A percentile compares a stretch with the other conserved stretches of the same genome.
Conservation (phyloP, 805 yeast genomes). For the Hanseniaspora lindneri region DNA sequence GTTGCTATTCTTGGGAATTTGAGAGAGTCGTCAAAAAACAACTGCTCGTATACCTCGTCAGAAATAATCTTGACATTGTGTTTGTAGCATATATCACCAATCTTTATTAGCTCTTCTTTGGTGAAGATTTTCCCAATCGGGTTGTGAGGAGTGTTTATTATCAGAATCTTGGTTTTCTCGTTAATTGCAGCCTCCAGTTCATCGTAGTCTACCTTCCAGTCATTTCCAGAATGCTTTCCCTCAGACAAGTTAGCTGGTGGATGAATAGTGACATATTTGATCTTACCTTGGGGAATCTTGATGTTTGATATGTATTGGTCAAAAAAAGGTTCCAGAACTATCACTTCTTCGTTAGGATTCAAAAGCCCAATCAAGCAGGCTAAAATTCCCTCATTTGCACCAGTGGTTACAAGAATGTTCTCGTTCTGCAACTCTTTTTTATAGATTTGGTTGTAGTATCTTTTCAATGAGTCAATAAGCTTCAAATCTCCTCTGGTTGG, state of each 20-base stretch:
- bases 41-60: slow-evolving; percentile 92
- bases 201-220: slow-evolving; percentile 76
- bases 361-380: slow-evolving; percentile 75
- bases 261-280: slow-evolving; percentile 71
- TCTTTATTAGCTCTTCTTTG: slow-evolving; percentile 54
- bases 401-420: slow-evolving; percentile 69
- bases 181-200: slow-evolving; percentile 63
- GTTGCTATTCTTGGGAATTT: slow-evolving; percentile 75
- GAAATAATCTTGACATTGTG: slow-evolving; percentile 72
- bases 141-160: slow-evolving; percentile 89
- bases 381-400: slow-evolving; percentile 93
- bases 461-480: slow-evolving; percentile 56
- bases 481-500: slow-evolving; percentile 79
- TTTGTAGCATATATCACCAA: slow-evolving; percentile 76
- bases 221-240: slow-evolving; percentile 61
- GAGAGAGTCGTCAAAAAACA: slow-evolving; percentile 46
- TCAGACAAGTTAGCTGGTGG: slow-evolving; percentile 64
- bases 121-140: slow-evolving; percentile 89
- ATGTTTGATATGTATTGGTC: slow-evolving; percentile 94
- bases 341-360: slow-evolving; percentile 82
- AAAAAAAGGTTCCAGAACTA: slow-evolving; percentile 92
- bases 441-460: slow-evolving; percentile 58
- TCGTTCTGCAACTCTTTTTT: slow-evolving; percentile 32
- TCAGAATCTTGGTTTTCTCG: slow-evolving; percentile 68
- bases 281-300: slow-evolving; percentile 86